phyloP scores from a whole-genome alignment of 225 moss, liverwort and hornwort species.

The Physcomitrellopsis africana region DNA sequence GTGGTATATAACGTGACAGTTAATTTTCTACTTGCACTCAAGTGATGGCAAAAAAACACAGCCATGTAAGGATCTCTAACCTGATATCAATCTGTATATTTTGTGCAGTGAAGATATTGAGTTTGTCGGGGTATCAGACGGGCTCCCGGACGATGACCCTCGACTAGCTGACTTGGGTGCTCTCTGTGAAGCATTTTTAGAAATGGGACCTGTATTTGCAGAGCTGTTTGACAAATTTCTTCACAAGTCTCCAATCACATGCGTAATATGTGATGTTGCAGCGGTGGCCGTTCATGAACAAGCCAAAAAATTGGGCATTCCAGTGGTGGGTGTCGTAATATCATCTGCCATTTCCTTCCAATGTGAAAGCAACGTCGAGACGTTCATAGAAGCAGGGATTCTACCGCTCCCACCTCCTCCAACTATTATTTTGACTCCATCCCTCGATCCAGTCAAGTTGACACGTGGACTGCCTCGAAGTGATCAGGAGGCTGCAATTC shows the following conservation, averaged over 20 bases:
- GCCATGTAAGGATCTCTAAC: background rate
- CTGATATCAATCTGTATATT: background rate
- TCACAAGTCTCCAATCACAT: too few relatives aligned
- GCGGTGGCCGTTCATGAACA: background rate
- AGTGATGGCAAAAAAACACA: background rate
- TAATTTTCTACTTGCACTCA: background rate
- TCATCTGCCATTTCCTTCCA: conserved; percentile 34
- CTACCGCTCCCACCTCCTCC: conserved; percentile 29
- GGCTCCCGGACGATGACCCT: conserved; percentile 3
- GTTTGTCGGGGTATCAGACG: conserved; percentile 22
- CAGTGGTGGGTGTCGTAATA: conserved; percentile 24
- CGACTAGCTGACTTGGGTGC: too few relatives aligned
- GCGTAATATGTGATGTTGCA: background rate
- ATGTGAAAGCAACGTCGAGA: background rate
- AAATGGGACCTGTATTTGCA: too few relatives aligned
- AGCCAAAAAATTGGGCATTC: conserved; percentile 29
- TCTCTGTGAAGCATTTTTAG: too few relatives aligned
- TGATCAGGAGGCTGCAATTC: conserved; percentile 19
- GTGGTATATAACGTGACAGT: background rate
- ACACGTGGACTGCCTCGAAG: conserved; percentile 17
- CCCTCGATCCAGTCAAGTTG: conserved; percentile 10
- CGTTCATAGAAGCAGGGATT: conserved; percentile 18
- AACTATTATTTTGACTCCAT: background rate
- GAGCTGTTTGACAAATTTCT: too few relatives aligned
- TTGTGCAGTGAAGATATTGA: conserved; percentile 27